Evolutionary conservation across 768 basidiomycete species (phyloP).

Genomic region (Pisolithus microcarpus): DNA sequence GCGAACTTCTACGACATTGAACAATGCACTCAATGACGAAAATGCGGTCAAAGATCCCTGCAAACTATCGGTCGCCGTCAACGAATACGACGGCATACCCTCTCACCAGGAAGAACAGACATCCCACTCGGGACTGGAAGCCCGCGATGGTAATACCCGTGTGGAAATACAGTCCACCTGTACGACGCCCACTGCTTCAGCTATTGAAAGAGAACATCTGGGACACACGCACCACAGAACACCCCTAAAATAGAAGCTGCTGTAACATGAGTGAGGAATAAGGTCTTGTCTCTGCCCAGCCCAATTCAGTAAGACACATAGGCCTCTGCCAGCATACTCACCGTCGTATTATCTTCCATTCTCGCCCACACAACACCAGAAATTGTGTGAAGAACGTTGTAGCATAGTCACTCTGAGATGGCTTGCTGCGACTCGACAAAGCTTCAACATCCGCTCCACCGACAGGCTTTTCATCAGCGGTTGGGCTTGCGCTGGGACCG

Average conservation of each 20-base stretch:
- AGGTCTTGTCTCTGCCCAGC: slow-evolving; percentile 61
- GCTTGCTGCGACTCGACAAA: slow-evolving; percentile 10
- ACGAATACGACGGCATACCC: neutral
- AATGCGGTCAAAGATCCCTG: slow-evolving; percentile 90
- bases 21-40: slow-evolving; percentile 82
- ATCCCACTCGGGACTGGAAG: slow-evolving; percentile 91
- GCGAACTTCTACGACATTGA: slow-evolving; percentile 78
- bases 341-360: slow-evolving; percentile 78
- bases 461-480: slow-evolving; percentile 10
- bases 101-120: slow-evolving; percentile 82
- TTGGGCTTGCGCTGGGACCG: slow-evolving; percentile 4
- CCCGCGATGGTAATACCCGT: slow-evolving; percentile 80
- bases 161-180: slow-evolving; percentile 81
- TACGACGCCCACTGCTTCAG: neutral
- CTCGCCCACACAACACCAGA: slow-evolving; percentile 71
- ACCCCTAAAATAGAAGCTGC: slow-evolving; percentile 72
- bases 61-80: slow-evolving; percentile 4
- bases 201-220: neutral
- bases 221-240: slow-evolving; percentile 56
- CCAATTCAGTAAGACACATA: neutral
- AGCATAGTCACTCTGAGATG: slow-evolving; percentile 38
- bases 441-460: slow-evolving; percentile 15
- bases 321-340: slow-evolving; percentile 20
- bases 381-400: slow-evolving; percentile 88
- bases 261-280: slow-evolving; percentile 73